Evolutionary conservation across 1,139 yeast species (phyloP).

Genomic region (Kodamaea derodonti): DNA sequence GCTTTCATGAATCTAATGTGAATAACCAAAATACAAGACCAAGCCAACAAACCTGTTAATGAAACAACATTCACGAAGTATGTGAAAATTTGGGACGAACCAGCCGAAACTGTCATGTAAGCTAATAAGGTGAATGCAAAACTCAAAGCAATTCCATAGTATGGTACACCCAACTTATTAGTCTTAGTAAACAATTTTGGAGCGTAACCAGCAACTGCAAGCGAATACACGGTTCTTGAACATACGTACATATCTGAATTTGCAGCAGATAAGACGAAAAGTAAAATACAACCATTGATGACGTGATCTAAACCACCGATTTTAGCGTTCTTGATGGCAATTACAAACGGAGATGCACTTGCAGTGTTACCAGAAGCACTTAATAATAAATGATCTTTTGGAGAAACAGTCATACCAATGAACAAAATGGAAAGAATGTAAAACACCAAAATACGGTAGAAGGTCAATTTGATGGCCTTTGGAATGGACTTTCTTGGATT

Average conservation of each 20-base stretch:
- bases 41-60: slow-evolving; percentile 27
- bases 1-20: slow-evolving; percentile 65
- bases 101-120: slow-evolving; percentile 22
- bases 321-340: slow-evolving; percentile 44
- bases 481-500: slow-evolving; percentile 76
- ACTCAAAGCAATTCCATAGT: slow-evolving; percentile 33
- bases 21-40: slow-evolving; percentile 36
- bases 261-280: slow-evolving; percentile 45
- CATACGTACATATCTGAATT: slow-evolving; percentile 48
- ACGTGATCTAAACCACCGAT: slow-evolving; percentile 43
- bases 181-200: slow-evolving; percentile 48
- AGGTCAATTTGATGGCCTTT: slow-evolving; percentile 70
- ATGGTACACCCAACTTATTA: slow-evolving; percentile 65
- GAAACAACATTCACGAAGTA: slow-evolving; percentile 28
- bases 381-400: slow-evolving; percentile 53
- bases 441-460: slow-evolving; percentile 71
- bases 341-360: slow-evolving; percentile 73
- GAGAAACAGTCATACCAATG: slow-evolving; percentile 73
- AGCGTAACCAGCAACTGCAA: slow-evolving; percentile 45
- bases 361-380: slow-evolving; percentile 49
- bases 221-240: slow-evolving; percentile 43
- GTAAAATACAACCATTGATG: slow-evolving; percentile 42
- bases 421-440: slow-evolving; percentile 64
- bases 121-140: slow-evolving; percentile 30
- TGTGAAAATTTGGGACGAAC: slow-evolving; percentile 21